A percentile compares a stretch with the other conserved stretches of the same genome.
Evolutionary conservation across 805 yeast species (phyloP).

Genomic region (Priceomyces fermenticarens): DNA sequence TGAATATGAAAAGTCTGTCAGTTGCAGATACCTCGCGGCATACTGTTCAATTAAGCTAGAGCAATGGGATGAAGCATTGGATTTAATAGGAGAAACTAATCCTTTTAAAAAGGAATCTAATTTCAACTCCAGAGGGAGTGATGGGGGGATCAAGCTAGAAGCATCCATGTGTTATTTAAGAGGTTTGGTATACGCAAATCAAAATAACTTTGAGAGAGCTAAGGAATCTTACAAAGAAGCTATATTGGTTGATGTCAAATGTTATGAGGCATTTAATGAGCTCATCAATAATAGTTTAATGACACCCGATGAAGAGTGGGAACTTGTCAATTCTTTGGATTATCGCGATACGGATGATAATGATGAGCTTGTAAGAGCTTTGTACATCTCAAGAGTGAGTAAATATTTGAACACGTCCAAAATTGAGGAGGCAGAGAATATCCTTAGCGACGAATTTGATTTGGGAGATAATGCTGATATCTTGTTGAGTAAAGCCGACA

Average conservation of each 20-base stretch:
- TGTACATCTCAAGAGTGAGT: conserved; percentile 74
- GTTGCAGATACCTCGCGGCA: conserved; percentile 80
- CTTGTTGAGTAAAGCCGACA: conserved; percentile 64
- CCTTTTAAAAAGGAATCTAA: conserved; percentile 55
- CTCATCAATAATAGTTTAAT: conserved; percentile 68
- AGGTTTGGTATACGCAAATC: conserved; percentile 79
- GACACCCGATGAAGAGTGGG: conserved; percentile 88
- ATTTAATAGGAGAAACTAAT: conserved; percentile 76
- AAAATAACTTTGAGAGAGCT: conserved; percentile 81
- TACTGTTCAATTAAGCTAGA: conserved; percentile 69
- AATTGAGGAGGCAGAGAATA: conserved; percentile 62
- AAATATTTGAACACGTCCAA: conserved; percentile 61
- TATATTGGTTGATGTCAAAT: conserved; percentile 79
- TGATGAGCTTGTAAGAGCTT: conserved; percentile 70
- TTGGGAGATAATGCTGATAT: conserved; percentile 70
- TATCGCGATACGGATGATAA: conserved; percentile 77
- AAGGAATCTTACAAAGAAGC: conserved; percentile 87
- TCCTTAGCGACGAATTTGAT: conserved; percentile 68
- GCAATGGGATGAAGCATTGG: conserved; percentile 85
- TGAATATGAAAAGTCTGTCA: conserved; percentile 57
- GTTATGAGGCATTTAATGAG: conserved; percentile 89
- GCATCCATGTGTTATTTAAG: conserved; percentile 83
- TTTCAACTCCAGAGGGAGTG: conserved; percentile 47
- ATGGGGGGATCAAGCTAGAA: conserved; percentile 84
- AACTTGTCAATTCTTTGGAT: conserved; percentile 58